Conservation (phyloP, 768 basidiomycete species). For the Pulveroboletus sp. region DNA sequence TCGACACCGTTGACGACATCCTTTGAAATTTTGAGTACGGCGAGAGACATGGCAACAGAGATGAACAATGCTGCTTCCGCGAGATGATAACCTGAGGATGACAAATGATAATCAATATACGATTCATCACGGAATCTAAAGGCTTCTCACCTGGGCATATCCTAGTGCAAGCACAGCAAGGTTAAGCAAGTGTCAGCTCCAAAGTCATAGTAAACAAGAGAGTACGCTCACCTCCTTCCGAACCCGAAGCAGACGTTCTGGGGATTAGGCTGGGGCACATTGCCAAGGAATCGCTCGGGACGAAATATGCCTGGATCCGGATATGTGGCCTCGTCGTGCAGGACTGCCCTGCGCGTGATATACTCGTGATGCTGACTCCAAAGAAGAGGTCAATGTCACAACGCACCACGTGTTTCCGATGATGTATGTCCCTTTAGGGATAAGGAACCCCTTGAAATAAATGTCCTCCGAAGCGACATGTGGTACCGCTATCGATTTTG, state of each 20-base stretch:
- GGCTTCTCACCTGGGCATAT: slow-evolving; percentile 18
- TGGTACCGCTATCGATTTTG: slow-evolving; percentile 1
- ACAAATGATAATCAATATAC: neutral
- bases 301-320: slow-evolving; percentile 31
- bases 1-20: slow-evolving; percentile 38
- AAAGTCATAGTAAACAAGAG: neutral
- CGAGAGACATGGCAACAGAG: slow-evolving; percentile 36
- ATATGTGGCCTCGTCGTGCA: slow-evolving; percentile 45
- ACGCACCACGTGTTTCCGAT: slow-evolving; percentile 27
- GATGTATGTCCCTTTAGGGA: slow-evolving; percentile 24
- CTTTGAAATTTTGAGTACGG: slow-evolving; percentile 44
- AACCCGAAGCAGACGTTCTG: slow-evolving; percentile 24
- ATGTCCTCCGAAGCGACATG: slow-evolving; percentile 24
- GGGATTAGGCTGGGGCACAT: slow-evolving; percentile 17
- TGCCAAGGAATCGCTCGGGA: slow-evolving; percentile 34
- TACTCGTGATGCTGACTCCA: neutral
- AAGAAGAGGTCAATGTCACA: neutral
- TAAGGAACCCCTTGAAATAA: slow-evolving; percentile 6
- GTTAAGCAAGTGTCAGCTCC: neutral
- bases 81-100: slow-evolving; percentile 23
- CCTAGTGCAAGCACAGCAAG: slow-evolving; percentile 1
- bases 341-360: slow-evolving; percentile 43
- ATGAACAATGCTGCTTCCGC: slow-evolving; percentile 30
- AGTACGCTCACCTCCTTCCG: slow-evolving; percentile 23
- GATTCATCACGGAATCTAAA: neutral